A percentile compares a stretch with the other conserved stretches of the same genome.
phyloP scores from a whole-genome alignment of 2,329 filamentous ascomycete species.

The Trichoderma sp. region DNA sequence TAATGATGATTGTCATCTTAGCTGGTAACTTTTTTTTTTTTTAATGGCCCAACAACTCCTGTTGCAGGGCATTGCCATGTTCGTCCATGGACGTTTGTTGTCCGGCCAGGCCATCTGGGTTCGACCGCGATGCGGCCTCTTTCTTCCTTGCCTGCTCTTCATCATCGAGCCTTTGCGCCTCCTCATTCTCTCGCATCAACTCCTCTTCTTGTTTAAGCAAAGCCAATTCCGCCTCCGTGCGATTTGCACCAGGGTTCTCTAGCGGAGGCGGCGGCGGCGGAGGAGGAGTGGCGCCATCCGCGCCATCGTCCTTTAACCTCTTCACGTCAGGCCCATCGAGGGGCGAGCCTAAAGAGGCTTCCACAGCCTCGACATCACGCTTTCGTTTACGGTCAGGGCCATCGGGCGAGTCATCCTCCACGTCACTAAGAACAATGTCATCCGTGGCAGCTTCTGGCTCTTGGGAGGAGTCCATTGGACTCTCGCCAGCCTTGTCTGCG shows the following conservation, averaged over 20 bases:
- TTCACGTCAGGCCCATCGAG: constrained; percentile 56
- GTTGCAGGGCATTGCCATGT: constrained; percentile 23
- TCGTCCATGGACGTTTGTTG: constrained; percentile 18
- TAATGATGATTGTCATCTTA: not conserved
- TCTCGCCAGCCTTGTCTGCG: constrained; percentile 23
- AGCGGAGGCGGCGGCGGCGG: constrained; percentile 48
- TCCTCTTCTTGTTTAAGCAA: constrained; percentile 51
- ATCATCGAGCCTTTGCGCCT: constrained; percentile 51
- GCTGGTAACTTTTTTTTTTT: not conserved
- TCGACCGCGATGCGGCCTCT: constrained; percentile 24
- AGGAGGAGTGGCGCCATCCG: constrained; percentile 39
- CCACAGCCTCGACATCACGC: constrained; percentile 41
- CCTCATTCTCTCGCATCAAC: constrained; percentile 52
- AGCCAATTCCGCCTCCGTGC: constrained; percentile 43
- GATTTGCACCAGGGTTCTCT: constrained; percentile 34
- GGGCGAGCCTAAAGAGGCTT: constrained; percentile 46
- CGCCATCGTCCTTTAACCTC: constrained; percentile 48
- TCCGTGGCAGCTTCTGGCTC: constrained; percentile 24
- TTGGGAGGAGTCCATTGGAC: constrained; percentile 1
- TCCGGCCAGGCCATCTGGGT: not conserved
- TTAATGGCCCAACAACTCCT: constrained; percentile 26
- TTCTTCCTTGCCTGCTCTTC: constrained; percentile 36
- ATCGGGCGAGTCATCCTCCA: constrained; percentile 44
- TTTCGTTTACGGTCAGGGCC: constrained; percentile 63
- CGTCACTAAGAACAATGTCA: constrained; percentile 39